Conservation (phyloP, 768 basidiomycete species). For the Psilocybe azurescens region DNA sequence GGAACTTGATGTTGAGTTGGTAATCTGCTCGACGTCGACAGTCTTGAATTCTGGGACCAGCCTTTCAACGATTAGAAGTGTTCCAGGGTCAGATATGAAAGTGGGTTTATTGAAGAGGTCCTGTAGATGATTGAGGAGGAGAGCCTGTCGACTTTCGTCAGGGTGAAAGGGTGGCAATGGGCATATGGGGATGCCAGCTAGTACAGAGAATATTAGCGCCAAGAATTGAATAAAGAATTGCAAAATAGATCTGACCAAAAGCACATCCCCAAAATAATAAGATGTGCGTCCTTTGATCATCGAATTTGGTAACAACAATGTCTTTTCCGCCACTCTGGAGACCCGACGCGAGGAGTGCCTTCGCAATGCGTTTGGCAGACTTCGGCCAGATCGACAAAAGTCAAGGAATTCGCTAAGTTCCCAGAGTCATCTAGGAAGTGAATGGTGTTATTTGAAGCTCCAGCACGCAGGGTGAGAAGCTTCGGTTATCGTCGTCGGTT, state of each 20-base stretch:
- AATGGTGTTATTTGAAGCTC: neutral
- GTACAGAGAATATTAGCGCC: neutral
- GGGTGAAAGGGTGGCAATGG: slow-evolving; percentile 3
- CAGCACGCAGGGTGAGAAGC: neutral
- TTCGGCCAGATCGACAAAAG: neutral
- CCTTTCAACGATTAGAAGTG: neutral
- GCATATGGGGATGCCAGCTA: slow-evolving; percentile 3
- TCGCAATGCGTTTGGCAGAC: neutral
- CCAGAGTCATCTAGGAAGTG: slow-evolving; percentile 4
- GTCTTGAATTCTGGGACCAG: neutral
- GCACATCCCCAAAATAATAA: slow-evolving; percentile 2
- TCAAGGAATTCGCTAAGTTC: neutral
- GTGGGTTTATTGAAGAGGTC: neutral
- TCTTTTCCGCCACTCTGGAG: slow-evolving; percentile 1
- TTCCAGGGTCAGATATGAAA: neutral
- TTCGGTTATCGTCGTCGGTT: slow-evolving; percentile 1
- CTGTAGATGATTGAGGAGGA: slow-evolving; percentile 1
- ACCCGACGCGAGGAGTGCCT: neutral
- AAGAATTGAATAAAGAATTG: neutral
- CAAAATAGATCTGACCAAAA: neutral
- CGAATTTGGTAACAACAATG: slow-evolving; percentile 4
- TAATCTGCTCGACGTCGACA: neutral
- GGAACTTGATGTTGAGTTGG: neutral
- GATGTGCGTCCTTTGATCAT: neutral
- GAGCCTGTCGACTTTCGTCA: neutral